A percentile compares a stretch with the other conserved stretches of the same genome.
Evolutionary conservation across 495 filamentous ascomycete species (phyloP).

Genomic region (Penicillium angulare): DNA sequence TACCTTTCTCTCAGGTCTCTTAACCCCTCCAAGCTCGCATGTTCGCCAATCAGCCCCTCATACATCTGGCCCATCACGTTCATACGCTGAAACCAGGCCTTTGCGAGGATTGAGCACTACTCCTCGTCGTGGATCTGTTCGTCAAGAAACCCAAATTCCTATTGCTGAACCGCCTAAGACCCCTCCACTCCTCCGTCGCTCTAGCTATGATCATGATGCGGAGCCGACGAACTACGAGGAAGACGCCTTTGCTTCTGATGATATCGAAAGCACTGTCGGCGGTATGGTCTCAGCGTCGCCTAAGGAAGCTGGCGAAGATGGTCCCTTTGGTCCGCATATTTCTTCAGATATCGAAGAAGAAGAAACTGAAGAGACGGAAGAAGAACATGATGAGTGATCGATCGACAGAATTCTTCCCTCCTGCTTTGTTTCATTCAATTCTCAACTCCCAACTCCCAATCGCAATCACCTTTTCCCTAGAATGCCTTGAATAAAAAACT

Average conservation of each 20-base stretch:
- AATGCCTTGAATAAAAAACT: slow-evolving; percentile 10
- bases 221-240: slow-evolving; percentile 45
- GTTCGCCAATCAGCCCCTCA: slow-evolving; percentile 53
- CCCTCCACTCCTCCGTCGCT: slow-evolving; percentile 66
- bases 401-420: background rate
- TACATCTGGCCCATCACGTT: slow-evolving; percentile 42
- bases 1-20: slow-evolving; percentile 67
- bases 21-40: slow-evolving; percentile 77
- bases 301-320: slow-evolving; percentile 25
- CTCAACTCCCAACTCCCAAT: background rate
- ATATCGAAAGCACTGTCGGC: slow-evolving; percentile 41
- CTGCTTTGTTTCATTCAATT: slow-evolving; percentile 11
- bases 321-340: slow-evolving; percentile 41
- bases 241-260: slow-evolving; percentile 33
- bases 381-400: background rate
- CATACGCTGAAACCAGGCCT: slow-evolving; percentile 42
- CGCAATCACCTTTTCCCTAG: slow-evolving; percentile 12
- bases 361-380: slow-evolving; percentile 2
- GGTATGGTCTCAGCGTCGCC: slow-evolving; percentile 41
- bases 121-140: slow-evolving; percentile 31
- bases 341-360: slow-evolving; percentile 12
- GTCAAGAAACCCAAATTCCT: slow-evolving; percentile 32
- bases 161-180: slow-evolving; percentile 54
- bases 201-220: slow-evolving; percentile 72
- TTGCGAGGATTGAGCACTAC: slow-evolving; percentile 33